phyloP scores from a whole-genome alignment of 805 yeast genomes.

The Candida schatavii region DNA sequence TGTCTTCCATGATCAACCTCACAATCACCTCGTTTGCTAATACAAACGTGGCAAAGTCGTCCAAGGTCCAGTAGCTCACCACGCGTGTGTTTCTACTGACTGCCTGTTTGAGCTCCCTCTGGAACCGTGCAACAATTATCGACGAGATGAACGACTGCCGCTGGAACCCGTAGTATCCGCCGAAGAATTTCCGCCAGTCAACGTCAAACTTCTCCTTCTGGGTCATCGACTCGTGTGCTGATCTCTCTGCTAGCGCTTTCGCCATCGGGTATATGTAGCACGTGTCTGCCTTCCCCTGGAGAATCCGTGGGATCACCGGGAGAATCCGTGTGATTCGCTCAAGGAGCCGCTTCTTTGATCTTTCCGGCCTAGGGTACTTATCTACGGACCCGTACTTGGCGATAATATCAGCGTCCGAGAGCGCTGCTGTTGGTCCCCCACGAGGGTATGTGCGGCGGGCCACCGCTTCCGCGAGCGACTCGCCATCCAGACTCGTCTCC shows the following conservation, averaged over 20 bases:
- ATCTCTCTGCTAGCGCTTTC: constrained; percentile 30
- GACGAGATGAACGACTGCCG: constrained; percentile 53
- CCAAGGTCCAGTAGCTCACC: constrained; percentile 58
- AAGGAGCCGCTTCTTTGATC: constrained; percentile 29
- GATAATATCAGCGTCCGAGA: constrained; percentile 12
- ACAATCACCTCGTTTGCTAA: constrained; percentile 62
- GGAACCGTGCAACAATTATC: constrained; percentile 34
- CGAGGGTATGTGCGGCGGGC: constrained; percentile 6
- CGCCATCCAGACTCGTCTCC: constrained; percentile 7
- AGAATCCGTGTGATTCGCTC: constrained; percentile 26
- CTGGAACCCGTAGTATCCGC: constrained; percentile 61
- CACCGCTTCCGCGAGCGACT: constrained; percentile 14
- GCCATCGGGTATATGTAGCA: constrained; percentile 56
- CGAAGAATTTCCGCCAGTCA: constrained; percentile 44
- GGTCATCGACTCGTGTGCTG: constrained; percentile 45
- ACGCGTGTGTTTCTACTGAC: constrained; percentile 36
- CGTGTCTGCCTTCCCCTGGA: constrained; percentile 38
- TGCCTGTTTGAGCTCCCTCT: constrained; percentile 23
- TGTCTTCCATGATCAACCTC: constrained; percentile 48
- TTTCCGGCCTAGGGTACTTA: constrained; percentile 21
- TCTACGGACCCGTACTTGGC: constrained; percentile 12
- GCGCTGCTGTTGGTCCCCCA: too few relatives aligned
- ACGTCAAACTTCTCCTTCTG: constrained; percentile 44
- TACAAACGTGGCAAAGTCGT: constrained; percentile 55
- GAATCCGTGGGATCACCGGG: constrained; percentile 32